Base-by-base conservation (phyloP, 2,329 filamentous ascomycete species). In the Arthrobotrys megalospora region DNA sequence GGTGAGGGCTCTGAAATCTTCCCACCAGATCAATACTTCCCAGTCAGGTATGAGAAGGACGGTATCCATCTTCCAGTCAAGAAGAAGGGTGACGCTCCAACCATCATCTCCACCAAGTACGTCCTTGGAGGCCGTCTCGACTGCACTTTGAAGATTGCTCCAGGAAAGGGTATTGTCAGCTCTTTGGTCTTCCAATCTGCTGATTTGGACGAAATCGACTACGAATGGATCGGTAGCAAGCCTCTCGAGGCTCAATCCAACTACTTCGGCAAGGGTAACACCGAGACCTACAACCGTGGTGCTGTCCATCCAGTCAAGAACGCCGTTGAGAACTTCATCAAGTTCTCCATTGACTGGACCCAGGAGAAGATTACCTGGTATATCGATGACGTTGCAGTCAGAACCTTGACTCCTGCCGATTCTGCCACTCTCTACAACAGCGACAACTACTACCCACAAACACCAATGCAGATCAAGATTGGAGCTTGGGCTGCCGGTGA, bases 101-200 rank as follows among this genome's bases (percentile, higher is more conserved):
- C 95, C 84, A 89, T 99, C 79, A 88, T 89, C 80, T 97, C 93
- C 78, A 90, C 95, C 82, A 98, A 97, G 89, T 98, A 97, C 87
- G 97, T 99, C 98, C 86, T 98, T 98, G 96, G 97, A 84, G 96
- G 96, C 80, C 92, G 91, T 80, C 92, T 97, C 83, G 92, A 97
- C 80, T 89, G 94, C 81, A 91, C 90, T 32, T 88, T 97, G 86
- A 95, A 96, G 85, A 90, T 93, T 34, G 94, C 96, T 12, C 91
- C 94, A 0, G 96, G 96, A 10, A 90, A 90, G 14, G 96, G 96
- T 79, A 97, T 99, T 82, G 94, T 99, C 81, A 97, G 93, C 85
- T 96, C 93, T 52, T 88, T 96, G 16, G 93, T 99, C 12, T 87
- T 99, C 81, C 91, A 97, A 85, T 98, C 95, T 10, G 95, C 97